These are phyloP conservation scores for Aspergillus sparsus DNA, from an alignment of 495 filamentous ascomycete species.

Conservation along the genomic window DNA sequence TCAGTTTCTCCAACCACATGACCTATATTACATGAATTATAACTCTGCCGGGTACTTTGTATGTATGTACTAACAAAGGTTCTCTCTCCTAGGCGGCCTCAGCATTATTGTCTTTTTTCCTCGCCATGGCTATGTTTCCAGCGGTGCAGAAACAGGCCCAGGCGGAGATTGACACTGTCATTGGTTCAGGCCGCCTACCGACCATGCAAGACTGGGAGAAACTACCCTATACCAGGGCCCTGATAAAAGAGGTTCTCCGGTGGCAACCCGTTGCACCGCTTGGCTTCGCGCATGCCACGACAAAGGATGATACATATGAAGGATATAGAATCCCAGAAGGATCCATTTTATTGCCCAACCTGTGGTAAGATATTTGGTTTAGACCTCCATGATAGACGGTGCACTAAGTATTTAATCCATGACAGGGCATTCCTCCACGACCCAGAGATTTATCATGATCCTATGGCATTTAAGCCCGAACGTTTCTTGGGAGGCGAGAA, in stretches of 20 bases:
- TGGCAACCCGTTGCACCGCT: constrained; percentile 46
- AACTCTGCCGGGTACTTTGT: too few species aligned
- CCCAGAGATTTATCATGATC: constrained; percentile 31
- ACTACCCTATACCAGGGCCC: constrained; percentile 42
- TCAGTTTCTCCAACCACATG: background rate
- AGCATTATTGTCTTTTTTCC: constrained; percentile 34
- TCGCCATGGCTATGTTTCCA: constrained; percentile 44
- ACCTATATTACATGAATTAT: background rate
- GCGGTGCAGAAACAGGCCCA: constrained; percentile 49
- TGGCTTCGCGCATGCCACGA: constrained; percentile 54
- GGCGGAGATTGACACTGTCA: constrained; percentile 52
- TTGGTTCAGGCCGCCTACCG: constrained; percentile 39
- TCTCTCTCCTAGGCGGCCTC: constrained; percentile 30
- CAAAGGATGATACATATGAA: constrained; percentile 47
- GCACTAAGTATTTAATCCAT: background rate
- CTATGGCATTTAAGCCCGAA: constrained; percentile 38
- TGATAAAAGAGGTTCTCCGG: constrained; percentile 46
- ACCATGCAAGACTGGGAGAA: constrained; percentile 29
- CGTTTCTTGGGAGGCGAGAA: constrained; percentile 30
- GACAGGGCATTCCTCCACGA: constrained; percentile 39
- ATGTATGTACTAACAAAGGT: too few species aligned
- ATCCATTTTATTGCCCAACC: constrained; percentile 35
- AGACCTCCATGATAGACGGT: background rate
- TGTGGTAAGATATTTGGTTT: constrained; percentile 31
- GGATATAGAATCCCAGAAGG: constrained; percentile 48